phyloP scores from a whole-genome alignment of 331 rosid species.

The Acacia concinna region DNA sequence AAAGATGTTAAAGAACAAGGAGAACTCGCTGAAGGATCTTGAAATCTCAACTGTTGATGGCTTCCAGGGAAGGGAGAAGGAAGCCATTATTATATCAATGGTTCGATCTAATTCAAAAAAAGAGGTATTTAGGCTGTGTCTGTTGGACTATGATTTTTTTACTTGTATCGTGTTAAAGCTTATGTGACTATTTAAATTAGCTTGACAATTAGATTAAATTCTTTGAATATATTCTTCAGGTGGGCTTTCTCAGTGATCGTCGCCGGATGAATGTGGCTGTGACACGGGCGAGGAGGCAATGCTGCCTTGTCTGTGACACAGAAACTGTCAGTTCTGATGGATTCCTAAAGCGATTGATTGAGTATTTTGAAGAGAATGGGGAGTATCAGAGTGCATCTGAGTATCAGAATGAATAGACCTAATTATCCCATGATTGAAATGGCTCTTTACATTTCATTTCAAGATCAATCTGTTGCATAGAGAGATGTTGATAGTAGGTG shows the following conservation, averaged over 20 bases:
- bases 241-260: constrained; percentile 92
- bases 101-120: constrained; percentile 87
- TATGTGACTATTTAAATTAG: constrained; percentile 3
- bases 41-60: constrained; percentile 99
- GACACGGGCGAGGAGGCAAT: constrained; percentile 92
- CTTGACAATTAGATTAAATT: neutral
- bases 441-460: constrained; percentile 21
- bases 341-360: constrained; percentile 77
- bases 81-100: constrained; percentile 93
- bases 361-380: constrained; percentile 88
- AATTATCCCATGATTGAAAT: constrained; percentile 26
- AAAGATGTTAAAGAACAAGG: constrained; percentile 78
- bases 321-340: constrained; percentile 80
- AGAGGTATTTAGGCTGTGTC: constrained; percentile 58
- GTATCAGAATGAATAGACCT: constrained; percentile 59
- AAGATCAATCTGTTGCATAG: constrained; percentile 30
- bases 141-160: neutral
- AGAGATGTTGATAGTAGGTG: constrained; percentile 28
- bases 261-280: constrained; percentile 99
- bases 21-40: constrained; percentile 65
- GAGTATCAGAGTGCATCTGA: constrained; percentile 95
- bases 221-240: constrained; percentile 53
- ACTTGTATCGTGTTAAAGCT: constrained; percentile 14
- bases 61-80: constrained; percentile 98
- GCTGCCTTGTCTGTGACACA: constrained; percentile 86